Evolutionary conservation across 257 asterid species (phyloP).

Genomic region (Fraxinus cuspidata): DNA sequence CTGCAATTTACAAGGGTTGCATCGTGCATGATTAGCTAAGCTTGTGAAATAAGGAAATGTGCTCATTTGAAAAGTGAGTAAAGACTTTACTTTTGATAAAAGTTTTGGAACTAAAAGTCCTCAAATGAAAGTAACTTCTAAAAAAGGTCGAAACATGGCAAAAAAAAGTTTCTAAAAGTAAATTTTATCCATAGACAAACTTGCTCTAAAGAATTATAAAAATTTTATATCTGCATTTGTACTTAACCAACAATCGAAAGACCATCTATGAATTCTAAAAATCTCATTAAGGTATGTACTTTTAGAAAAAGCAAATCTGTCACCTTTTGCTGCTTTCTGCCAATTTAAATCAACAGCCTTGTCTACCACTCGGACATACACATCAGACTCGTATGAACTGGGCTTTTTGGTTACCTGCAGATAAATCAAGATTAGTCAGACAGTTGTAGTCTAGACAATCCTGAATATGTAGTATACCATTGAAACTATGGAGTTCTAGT

Average conservation of each 20-base stretch:
- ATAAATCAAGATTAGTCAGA: constrained; percentile 15
- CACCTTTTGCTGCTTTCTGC: constrained; percentile 38
- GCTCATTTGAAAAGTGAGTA: not conserved
- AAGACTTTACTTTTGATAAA: not conserved
- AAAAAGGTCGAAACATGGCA: not conserved
- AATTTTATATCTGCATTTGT: not conserved
- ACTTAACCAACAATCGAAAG: not conserved
- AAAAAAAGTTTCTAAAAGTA: not conserved
- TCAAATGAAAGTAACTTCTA: not conserved
- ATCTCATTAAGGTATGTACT: constrained; percentile 37
- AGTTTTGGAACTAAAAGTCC: no score
- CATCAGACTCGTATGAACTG: constrained; percentile 17
- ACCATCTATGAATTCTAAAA: not conserved
- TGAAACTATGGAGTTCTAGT: not conserved
- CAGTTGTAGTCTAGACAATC: not conserved
- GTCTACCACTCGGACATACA: constrained; percentile 44
- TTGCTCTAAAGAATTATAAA: not conserved
- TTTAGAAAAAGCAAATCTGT: constrained; percentile 43
- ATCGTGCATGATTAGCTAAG: no score
- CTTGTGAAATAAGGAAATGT: no score
- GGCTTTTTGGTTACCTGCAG: constrained; percentile 34
- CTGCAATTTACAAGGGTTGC: no score
- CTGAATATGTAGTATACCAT: not conserved
- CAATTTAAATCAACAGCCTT: constrained; percentile 55
- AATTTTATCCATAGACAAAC: not conserved